Base-by-base conservation (phyloP, 169 alveolate genomes). In the Amoebophrya sp. region DNA sequence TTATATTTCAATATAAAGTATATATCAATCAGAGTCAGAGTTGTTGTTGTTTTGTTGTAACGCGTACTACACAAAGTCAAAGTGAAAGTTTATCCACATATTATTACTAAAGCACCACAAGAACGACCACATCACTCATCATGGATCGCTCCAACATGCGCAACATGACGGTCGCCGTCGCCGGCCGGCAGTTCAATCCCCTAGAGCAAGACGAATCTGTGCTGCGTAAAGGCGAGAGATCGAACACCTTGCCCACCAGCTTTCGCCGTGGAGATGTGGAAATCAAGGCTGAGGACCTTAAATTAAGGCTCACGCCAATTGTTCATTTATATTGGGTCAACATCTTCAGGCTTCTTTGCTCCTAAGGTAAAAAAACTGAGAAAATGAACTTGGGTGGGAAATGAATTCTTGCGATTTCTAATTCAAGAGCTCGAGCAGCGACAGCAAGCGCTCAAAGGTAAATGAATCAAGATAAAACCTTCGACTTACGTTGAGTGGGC, bases 111-210 rank as follows among this genome's bases (percentile, higher is more conserved):
- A 10, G n/a, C 76, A 53, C 76, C 76, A 53, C 26, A 65, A 65
- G 83, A 6, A 1, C 83, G 36, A 65, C 1, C 83, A 65, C 18
- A 26, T 36, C 83, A 26, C 18, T 26, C 83, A 65, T 26, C 38
- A 65, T 65, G 83, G 83, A 65, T 29, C 83, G 83, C 12, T 6
- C 33, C 36, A 65, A 65, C 83, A 65, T 65, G 83, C 2, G 83
- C 33, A 65, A 65, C 26, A 29, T 26, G 83, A 65, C 83, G 83
- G 83, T 65, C 38, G 83, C 83, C n/a, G 83, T 65, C 83, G 83
- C 83, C 83, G 83, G 83, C 38, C 83, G 83, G n/a, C 83, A 65
- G 83, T 65, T 65, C 83, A 65, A 65, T 36, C 83, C 83, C 38
- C 83, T 65, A 36, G 83, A 65, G n/a, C 83, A 65, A 36, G 83